phyloP scores from a whole-genome alignment of 2,329 filamentous ascomycete genomes.

The Cadophora luteo-olivacea region DNA sequence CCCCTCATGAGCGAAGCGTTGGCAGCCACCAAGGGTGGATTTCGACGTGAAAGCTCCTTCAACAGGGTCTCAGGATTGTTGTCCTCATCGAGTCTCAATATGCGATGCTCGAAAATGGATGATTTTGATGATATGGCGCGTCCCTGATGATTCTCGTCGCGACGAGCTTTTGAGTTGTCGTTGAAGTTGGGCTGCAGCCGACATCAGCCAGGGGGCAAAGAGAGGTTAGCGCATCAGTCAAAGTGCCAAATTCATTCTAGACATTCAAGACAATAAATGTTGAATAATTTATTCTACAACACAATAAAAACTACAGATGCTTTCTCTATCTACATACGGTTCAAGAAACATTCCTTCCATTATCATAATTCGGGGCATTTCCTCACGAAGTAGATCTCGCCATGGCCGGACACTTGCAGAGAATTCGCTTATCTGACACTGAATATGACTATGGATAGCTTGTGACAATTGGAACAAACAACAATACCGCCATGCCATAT shows the following conservation, averaged over 20 bases:
- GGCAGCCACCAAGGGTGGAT: conserved; percentile 36
- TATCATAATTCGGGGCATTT: not conserved
- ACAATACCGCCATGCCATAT: not conserved
- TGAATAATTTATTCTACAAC: not conserved
- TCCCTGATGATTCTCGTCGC: conserved; percentile 1
- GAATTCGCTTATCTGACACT: not conserved
- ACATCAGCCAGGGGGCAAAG: conserved; percentile 1
- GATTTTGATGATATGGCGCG: conserved; percentile 36
- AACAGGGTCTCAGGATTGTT: conserved; percentile 35
- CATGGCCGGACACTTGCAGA: not conserved
- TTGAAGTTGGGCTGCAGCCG: conserved; percentile 2
- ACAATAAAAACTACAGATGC: not conserved
- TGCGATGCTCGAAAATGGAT: conserved; percentile 25
- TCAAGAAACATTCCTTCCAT: not conserved
- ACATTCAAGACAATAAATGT: not conserved
- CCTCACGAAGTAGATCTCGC: not conserved
- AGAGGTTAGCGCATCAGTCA: not conserved
- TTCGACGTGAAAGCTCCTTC: conserved; percentile 36
- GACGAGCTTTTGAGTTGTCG: not conserved
- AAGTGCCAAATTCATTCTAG: conserved; percentile 1
- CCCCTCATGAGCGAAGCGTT: conserved; percentile 27
- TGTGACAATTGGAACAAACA: not conserved
- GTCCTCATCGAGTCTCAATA: conserved; percentile 37
- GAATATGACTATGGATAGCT: not conserved
- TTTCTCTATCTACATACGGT: not conserved